These are phyloP conservation scores for Aspergillus bertholletiae DNA, from an alignment of 495 filamentous ascomycete species.

Conservation along the genomic window DNA sequence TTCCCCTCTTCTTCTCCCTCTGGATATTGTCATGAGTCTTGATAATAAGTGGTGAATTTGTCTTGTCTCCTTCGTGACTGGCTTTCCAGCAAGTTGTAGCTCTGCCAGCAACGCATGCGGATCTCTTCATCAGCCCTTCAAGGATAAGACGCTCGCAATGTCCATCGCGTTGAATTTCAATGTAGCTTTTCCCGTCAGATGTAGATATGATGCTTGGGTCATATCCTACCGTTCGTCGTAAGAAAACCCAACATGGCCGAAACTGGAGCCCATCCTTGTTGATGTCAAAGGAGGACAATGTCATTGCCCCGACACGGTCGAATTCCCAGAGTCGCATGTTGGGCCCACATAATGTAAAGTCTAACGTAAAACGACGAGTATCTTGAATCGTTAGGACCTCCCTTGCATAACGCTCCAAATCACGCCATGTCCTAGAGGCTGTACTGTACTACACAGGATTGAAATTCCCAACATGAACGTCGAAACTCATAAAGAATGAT, in stretches of 20 bases:
- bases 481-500: too few species aligned
- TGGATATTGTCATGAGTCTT: constrained; percentile 50
- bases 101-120: constrained; percentile 34
- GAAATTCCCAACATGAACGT: too few species aligned
- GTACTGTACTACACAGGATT: too few species aligned
- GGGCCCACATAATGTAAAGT: constrained; percentile 17
- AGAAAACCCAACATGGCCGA: constrained; percentile 42
- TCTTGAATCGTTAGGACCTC: constrained; percentile 10
- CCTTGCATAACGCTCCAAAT: constrained; percentile 12
- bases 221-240: constrained; percentile 44
- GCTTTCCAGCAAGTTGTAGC: constrained; percentile 48
- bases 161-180: constrained; percentile 31
- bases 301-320: constrained; percentile 41
- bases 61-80: constrained; percentile 28
- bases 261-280: constrained; percentile 39
- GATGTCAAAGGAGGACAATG: constrained; percentile 42
- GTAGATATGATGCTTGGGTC: constrained; percentile 34
- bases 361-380: constrained; percentile 13
- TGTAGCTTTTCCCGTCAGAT: constrained; percentile 25
- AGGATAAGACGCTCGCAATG: constrained; percentile 39
- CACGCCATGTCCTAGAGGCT: constrained; percentile 9
- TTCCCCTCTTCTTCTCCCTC: constrained; percentile 42
- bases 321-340: constrained; percentile 28
- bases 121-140: constrained; percentile 33
- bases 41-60: constrained; percentile 33